A percentile compares a stretch with the other conserved stretches of the same genome.
phyloP scores from a whole-genome alignment of 2,329 filamentous ascomycete genomes.

The Aspergillus sergii region DNA sequence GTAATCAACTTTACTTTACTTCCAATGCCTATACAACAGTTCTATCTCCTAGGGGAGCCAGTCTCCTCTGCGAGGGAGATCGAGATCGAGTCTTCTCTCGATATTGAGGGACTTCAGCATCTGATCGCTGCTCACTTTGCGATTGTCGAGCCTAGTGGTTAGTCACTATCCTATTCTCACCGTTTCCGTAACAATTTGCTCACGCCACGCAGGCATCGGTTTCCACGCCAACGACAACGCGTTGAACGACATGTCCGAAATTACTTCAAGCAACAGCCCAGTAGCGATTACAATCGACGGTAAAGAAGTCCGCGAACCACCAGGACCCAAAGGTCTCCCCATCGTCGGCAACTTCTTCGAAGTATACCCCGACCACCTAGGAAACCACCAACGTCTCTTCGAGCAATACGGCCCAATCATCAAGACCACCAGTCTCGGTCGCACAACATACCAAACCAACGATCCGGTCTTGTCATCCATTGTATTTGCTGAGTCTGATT shows the following conservation, averaged over 20 bases:
- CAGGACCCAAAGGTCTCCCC: slow-evolving; percentile 28
- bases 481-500: slow-evolving; percentile 53
- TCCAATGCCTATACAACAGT: slow-evolving; percentile 22
- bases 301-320: slow-evolving; percentile 27
- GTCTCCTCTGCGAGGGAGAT: slow-evolving; percentile 24
- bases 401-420: slow-evolving; percentile 56
- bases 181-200: not conserved
- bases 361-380: slow-evolving; percentile 60
- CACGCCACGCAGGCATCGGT: not conserved
- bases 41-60: slow-evolving; percentile 25
- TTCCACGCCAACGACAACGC: not conserved
- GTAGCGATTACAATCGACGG: slow-evolving; percentile 32
- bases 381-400: slow-evolving; percentile 59
- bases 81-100: slow-evolving; percentile 23
- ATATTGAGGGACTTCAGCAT: slow-evolving; percentile 21
- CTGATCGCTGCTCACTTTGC: slow-evolving; percentile 29
- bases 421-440: slow-evolving; percentile 57
- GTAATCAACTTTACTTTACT: not conserved
- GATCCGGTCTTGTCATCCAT: slow-evolving; percentile 51
- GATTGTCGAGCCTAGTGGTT: slow-evolving; percentile 29
- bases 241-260: not conserved
- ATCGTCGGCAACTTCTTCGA: slow-evolving; percentile 58
- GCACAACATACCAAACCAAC: slow-evolving; percentile 54
- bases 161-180: not conserved
- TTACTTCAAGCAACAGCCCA: not conserved